A percentile compares a stretch with the other conserved stretches of the same genome.
phyloP scores from a whole-genome alignment of 1,284 basidiomycete species.

The Malassezia nana region DNA sequence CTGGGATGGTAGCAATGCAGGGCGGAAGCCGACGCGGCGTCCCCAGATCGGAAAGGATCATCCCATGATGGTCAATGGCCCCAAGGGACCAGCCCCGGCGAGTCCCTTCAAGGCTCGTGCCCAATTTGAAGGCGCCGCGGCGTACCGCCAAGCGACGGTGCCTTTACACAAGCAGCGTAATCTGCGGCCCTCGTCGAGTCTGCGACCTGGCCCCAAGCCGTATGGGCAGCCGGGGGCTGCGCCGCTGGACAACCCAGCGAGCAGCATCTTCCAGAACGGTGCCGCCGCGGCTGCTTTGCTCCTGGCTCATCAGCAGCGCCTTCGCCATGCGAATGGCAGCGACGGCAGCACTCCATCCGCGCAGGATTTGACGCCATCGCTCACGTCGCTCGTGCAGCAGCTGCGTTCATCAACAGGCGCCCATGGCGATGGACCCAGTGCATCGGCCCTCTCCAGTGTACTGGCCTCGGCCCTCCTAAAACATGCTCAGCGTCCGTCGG shows the following conservation, averaged over 20 bases:
- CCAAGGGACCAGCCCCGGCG: constrained; percentile 31
- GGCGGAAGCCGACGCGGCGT: constrained; percentile 30
- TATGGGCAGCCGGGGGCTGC: constrained; percentile 37
- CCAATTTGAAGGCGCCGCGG: constrained; percentile 21
- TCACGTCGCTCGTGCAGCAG: constrained; percentile 22
- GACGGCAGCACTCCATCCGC: constrained; percentile 18
- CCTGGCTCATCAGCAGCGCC: constrained; percentile 33
- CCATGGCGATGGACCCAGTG: constrained; percentile 18
- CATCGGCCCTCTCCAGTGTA: constrained; percentile 23
- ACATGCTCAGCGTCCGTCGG: constrained; percentile 12
- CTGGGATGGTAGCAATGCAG: constrained; percentile 32
- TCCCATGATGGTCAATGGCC: constrained; percentile 35
- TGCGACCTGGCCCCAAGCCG: constrained; percentile 26
- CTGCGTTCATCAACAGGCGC: constrained; percentile 21
- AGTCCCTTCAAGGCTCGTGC: constrained; percentile 29
- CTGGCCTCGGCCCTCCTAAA: constrained; percentile 18
- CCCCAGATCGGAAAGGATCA: constrained; percentile 34
- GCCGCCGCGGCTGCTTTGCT: constrained; percentile 28
- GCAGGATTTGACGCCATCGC: constrained; percentile 23
- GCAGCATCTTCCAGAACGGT: constrained; percentile 37
- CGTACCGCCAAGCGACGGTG: constrained; percentile 26
- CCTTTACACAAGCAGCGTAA: constrained; percentile 11
- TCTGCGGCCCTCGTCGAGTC: constrained; percentile 10
- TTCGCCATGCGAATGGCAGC: constrained; percentile 23
- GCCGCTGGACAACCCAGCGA: constrained; percentile 34